Evolutionary conservation across 352 stramenopile species (phyloP), one percentile per base, ranked within the genome.

Genomic region (Peronospora destructor): DNA sequence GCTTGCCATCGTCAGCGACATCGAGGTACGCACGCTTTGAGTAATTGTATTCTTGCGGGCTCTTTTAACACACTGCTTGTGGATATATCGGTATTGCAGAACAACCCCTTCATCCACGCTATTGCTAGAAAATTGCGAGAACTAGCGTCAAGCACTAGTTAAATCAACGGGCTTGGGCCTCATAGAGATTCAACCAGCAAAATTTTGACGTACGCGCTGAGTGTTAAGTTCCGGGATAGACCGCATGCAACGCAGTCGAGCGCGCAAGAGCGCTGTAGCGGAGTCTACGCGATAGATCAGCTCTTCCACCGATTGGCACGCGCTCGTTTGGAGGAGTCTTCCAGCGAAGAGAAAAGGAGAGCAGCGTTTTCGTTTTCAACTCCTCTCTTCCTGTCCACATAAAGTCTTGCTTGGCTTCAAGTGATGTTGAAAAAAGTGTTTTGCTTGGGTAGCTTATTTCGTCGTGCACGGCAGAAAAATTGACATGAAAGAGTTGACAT

Each of bases 121-220:
- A 67, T 87, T 16, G 76, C 73, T 43, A 74, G 78, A 61, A 73
- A 65, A 54, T 59, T 90, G 41, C 76, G 78, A 37, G 78, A 90
- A 47, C 45, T 90, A 36, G 70, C 61, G 16, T 63, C 51, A 3
- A 66, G 23, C 51, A 64, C 41, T 62, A 65, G 54, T 55, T 57
- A 44, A n/a, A 41, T 19, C 16, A 45, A 35, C 39, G 19, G 57
- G 16, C 5, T 29, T 5, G 13, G 40, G 12, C 10, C 14, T 45
- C 26, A 21, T 49, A 30, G 19, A 46, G 29, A 60, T 25, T 36
- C 51, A 53, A 59, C 40, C 10, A 42, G 30, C 36, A 47, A 61
- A 42, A 45, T 50, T 59, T 62, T 62, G 52, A 59, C 58, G 42
- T 62, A 55, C 49, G 28, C 28, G 28, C 28, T 12, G 10, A 32